phyloP scores from a whole-genome alignment of 176 grass and related monocot genomes.

The Carex myosuroides region DNA sequence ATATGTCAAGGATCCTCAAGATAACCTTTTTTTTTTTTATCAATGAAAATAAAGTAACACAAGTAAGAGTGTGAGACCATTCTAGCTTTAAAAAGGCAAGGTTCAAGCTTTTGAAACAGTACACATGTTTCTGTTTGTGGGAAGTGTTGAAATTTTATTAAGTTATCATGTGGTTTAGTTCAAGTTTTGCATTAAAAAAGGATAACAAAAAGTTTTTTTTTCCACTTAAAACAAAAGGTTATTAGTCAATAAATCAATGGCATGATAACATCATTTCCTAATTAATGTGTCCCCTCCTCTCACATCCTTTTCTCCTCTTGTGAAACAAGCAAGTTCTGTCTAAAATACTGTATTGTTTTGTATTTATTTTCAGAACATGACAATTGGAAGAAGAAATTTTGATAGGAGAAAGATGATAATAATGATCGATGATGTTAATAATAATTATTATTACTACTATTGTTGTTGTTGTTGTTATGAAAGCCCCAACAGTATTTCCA shows the following conservation, averaged over 20 bases:
- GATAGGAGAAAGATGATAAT: neutral
- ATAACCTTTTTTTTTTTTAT: neutral
- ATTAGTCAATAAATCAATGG: neutral
- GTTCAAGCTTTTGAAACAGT: neutral
- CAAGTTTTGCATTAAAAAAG: neutral
- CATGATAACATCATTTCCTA: neutral
- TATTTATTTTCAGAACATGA: neutral
- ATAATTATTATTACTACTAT: too few species aligned
- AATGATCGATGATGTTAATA: too few species aligned
- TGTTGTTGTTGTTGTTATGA: too few species aligned
- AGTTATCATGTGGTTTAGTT: neutral
- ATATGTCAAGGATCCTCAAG: constrained; percentile 1
- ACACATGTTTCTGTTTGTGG: neutral
- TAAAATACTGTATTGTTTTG: neutral
- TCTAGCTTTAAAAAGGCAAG: neutral
- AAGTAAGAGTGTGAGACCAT: neutral
- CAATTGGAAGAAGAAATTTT: neutral
- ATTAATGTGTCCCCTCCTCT: too few species aligned
- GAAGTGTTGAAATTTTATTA: neutral
- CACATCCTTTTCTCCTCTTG: too few species aligned
- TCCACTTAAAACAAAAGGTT: neutral
- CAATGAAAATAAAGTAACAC: neutral
- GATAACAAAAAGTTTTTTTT: neutral
- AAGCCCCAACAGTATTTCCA: neutral
- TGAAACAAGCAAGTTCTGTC: neutral